Conservation (phyloP, 805 yeast species). For the Wickerhamomyces silvicola region DNA sequence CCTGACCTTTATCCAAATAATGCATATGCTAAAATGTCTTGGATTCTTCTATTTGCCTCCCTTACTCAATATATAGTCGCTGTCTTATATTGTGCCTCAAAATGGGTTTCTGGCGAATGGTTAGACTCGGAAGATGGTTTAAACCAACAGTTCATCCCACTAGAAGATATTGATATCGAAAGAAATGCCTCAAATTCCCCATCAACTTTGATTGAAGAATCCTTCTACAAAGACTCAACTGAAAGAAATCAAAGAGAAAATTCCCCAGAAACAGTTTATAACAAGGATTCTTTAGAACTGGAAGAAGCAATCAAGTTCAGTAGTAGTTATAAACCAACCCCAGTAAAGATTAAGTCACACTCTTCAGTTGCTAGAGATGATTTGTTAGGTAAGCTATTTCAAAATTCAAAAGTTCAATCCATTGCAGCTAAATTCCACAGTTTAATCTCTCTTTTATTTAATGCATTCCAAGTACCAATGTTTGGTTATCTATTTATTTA, state of each 20-base stretch:
- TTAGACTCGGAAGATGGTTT: slow-evolving; percentile 17
- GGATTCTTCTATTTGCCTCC: slow-evolving; percentile 48
- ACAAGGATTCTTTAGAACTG: slow-evolving; percentile 19
- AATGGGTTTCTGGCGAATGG: slow-evolving; percentile 31
- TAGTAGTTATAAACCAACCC: neutral
- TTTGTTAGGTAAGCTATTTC: slow-evolving; percentile 29
- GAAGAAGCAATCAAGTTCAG: slow-evolving; percentile 8
- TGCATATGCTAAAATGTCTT: slow-evolving; percentile 62
- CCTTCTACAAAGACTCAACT: slow-evolving; percentile 6
- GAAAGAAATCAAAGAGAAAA: slow-evolving; percentile 5
- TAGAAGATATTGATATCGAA: slow-evolving; percentile 24
- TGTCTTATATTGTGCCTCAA: slow-evolving; percentile 39
- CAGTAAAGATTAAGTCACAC: slow-evolving; percentile 3
- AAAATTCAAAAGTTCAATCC: slow-evolving; percentile 19
- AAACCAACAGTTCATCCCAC: slow-evolving; percentile 22
- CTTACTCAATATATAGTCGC: slow-evolving; percentile 51
- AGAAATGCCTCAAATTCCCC: slow-evolving; percentile 10
- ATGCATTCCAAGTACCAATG: slow-evolving; percentile 56
- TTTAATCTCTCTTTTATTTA: slow-evolving; percentile 33
- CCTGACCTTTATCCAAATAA: slow-evolving; percentile 72
- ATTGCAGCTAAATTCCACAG: slow-evolving; percentile 19
- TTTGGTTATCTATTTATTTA: slow-evolving; percentile 54
- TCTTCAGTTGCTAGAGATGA: slow-evolving; percentile 26
- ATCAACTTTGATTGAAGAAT: slow-evolving; percentile 15
- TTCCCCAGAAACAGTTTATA: slow-evolving; percentile 14